Evolutionary conservation across 2,329 filamentous ascomycete genomes (phyloP), one percentile per base, ranked within the genome.

Genomic region (Emergomyces orientalis): DNA sequence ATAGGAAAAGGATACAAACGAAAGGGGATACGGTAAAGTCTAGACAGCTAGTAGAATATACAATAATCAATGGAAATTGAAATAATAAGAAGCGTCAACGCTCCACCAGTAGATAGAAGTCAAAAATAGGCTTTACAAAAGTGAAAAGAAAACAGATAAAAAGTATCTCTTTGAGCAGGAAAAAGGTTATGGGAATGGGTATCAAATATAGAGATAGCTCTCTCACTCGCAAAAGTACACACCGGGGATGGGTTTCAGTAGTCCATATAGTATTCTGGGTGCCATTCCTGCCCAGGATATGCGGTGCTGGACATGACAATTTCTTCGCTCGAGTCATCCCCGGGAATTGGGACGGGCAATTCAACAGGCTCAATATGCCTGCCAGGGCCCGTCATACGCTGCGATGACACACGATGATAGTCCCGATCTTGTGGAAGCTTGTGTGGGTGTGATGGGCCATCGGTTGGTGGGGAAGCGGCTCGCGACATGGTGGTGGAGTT

Each of bases 211-310:
- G 41, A 32, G 30, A 59, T 17, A 27, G 32, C 25, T 45, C 14
- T 56, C 19, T 30, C 30, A 32, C 32, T 25, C n/a, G 11, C 47
- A 39, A 56, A 56, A 37, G 11, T 25, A 22, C 34, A 39, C 17
- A 25, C 34, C 27, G n/a, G 54, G 32, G 11, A 22, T 56, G 32
- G 54, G n/a, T 3, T 37, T 56, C 22, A 39, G 5, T 59, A 32
- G 17, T 59, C 56, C 22, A 45, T 13, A 22, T 59, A 59, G 52
- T 61, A 60, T 37, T 45, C 60, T 17, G 77, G 77, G 63, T 69
- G 72, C 78, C 78, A 80, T 67, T 79, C 77, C 71, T 79, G 78
- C 11, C 78, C 79, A 1, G 79, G 79, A 67, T 80, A 80, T 22
- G 77, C 72, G 1, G 79, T 80, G n/a, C 77, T 76, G 6, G 76